These are phyloP conservation scores for Crithidia bombi DNA, from an alignment of 208 protist species.

Conservation along the genomic window DNA sequence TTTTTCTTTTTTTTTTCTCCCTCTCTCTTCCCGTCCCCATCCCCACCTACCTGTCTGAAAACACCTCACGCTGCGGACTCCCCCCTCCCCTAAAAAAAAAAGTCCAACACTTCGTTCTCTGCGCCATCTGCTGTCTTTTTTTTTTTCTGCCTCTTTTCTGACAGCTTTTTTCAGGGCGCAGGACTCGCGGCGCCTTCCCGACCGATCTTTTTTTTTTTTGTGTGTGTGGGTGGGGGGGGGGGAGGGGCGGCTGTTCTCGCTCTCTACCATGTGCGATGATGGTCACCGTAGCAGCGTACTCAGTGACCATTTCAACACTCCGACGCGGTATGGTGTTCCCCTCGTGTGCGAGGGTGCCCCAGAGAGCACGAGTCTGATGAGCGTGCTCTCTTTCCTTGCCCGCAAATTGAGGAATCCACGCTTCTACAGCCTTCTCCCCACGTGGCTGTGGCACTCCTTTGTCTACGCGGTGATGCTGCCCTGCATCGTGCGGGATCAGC, in stretches of 20 bases:
- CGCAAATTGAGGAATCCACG: constrained; percentile 28
- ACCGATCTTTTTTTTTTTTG: neutral
- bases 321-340: constrained; percentile 37
- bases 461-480: constrained; percentile 45
- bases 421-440: constrained; percentile 35
- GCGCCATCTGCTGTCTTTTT: too few relatives aligned
- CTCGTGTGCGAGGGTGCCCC: constrained; percentile 46
- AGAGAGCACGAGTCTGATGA: constrained; percentile 21
- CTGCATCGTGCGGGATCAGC: constrained; percentile 3
- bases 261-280: neutral
- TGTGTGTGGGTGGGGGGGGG: neutral
- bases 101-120: too few relatives aligned
- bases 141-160: too few relatives aligned
- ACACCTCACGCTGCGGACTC: too few relatives aligned
- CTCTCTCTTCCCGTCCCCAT: too few relatives aligned
- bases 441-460: constrained; percentile 41
- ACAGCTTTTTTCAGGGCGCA: too few relatives aligned
- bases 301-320: constrained; percentile 31
- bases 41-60: too few relatives aligned
- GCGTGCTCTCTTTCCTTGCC: constrained; percentile 29
- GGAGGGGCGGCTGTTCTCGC: too few relatives aligned
- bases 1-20: too few relatives aligned
- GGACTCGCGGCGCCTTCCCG: too few relatives aligned
- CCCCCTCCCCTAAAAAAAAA: too few relatives aligned
- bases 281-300: neutral